Evolutionary conservation across 352 stramenopile genomes (phyloP), one percentile per base, ranked within the genome.

Genomic region (Globisporangium spinosum): DNA sequence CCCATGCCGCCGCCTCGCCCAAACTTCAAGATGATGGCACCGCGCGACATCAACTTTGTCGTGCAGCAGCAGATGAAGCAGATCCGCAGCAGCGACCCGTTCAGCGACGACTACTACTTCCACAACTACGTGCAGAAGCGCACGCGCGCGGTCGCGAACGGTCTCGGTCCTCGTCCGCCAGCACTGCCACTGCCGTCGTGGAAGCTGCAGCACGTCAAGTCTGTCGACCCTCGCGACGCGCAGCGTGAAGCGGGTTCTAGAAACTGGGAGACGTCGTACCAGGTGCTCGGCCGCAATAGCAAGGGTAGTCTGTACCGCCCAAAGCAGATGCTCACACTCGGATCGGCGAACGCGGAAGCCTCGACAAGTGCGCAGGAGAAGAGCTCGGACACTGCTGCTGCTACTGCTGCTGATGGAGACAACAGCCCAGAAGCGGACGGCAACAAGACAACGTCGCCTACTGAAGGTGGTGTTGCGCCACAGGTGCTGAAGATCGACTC

Each of bases 21-120:
- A 54, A 54, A 59, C 6, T 94, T 92, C 64, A 90, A 94, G 73
- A 90, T 95, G 79, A 95, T 95, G 87, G 93, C 81, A 25, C 80
- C 84, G 25, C 84, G 87, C 32, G 87, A 95, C 62, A 87, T 95
- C 67, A 89, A 89, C 53, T 95, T 94, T 38, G 86, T 95, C 25
- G 77, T 92, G 63, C 87, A 95, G 69, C 83, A 91, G 64, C 85
- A 93, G 61, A 86, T 91, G 81, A 95, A 95, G 79, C 83, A 87
- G 76, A 77, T 95, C 32, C 85, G 86, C 25, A 87, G 77, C n/a
- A 93, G 85, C 65, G 87, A 95, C 57, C 87, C 87, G 58, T 95
- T 94, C 72, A 95, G 85, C 69, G 87, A 95, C 67, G 87, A 95
- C 72, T 94, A 95, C 67, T 95, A 94, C 63, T 95, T 91, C 66